Evolutionary conservation across 306 rosid genomes (phyloP), one percentile per base, ranked within the genome.

Genomic region (Gynostemma pentaphyllum): DNA sequence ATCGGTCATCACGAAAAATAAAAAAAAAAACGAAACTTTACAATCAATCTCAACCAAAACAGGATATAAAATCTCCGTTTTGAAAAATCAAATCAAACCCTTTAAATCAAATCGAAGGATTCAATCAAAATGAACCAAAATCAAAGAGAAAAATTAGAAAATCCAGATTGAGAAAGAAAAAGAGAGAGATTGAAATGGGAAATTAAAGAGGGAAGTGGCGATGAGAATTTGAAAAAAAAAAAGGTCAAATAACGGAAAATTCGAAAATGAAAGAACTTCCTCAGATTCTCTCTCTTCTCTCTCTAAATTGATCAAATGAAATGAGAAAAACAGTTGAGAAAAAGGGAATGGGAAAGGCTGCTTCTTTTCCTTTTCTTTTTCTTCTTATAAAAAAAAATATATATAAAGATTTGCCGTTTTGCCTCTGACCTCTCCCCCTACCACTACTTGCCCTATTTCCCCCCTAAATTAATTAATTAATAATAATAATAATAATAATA

Each of bases 301-400:
- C 40, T 29, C 10, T 34, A 61, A 61, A 61, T 61, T 61, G 50
- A 61, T 78, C 75, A 83, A 86, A 90, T 18, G 23, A 56, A 55
- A 80, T 87, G 90, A 85, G 82, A 82, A 79, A 75, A 80, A 76
- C 87, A 73, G 98, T 83, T 83, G 82, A 75, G 85, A 77, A 68
- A 61, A 68, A 32, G 64, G 47, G 14, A 19, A 45, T 52, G 64
- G 67, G 47, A 74, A 42, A 65, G 69, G 56, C 65, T 24, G 41
- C 64, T 23, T 61, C 66, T 69, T n/a, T n/a, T n/a, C n/a, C n/a
- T n/a, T n/a, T n/a, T n/a, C n/a, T n/a, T n/a, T n/a, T n/a, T n/a
- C n/a, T n/a, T 79, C 65, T 68, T 42, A 68, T 26, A 66, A 49
- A 29, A 30, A 66, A 9, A 14, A 46, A 32, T 47, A 66, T n/a